phyloP scores from a whole-genome alignment of 805 yeast genomes.

The Jamesozyma spencerorum region DNA sequence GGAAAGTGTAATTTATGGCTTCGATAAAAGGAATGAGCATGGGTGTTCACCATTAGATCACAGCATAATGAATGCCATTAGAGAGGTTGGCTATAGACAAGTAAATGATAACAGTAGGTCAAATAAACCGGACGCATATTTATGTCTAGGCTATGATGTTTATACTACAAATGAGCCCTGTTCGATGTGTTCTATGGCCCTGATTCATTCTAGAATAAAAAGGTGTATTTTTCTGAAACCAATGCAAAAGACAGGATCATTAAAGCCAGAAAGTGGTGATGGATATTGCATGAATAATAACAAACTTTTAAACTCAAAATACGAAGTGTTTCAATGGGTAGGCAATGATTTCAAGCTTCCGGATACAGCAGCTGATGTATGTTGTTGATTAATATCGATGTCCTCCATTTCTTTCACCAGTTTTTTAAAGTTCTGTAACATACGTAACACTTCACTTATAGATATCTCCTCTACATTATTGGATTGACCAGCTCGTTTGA shows the following conservation, averaged over 20 bases:
- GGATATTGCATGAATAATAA: slow-evolving; percentile 69
- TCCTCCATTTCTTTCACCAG: background rate
- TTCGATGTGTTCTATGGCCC: slow-evolving; percentile 93
- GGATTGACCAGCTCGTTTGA: slow-evolving; percentile 1
- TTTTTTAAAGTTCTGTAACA: slow-evolving; percentile 1
- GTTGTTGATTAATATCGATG: slow-evolving; percentile 14
- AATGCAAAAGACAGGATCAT: slow-evolving; percentile 44
- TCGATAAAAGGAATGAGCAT: slow-evolving; percentile 33
- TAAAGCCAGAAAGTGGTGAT: slow-evolving; percentile 48
- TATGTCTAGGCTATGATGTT: slow-evolving; percentile 69
- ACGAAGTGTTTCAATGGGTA: slow-evolving; percentile 71
- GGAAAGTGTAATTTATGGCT: slow-evolving; percentile 28
- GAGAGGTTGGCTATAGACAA: slow-evolving; percentile 42
- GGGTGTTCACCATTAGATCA: slow-evolving; percentile 51
- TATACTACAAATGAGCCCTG: slow-evolving; percentile 95
- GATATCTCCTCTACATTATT: background rate
- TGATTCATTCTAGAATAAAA: slow-evolving; percentile 78
- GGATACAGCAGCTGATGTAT: slow-evolving; percentile 18
- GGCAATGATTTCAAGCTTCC: slow-evolving; percentile 30
- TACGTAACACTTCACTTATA: background rate
- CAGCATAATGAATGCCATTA: slow-evolving; percentile 65
- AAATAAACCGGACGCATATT: slow-evolving; percentile 40
- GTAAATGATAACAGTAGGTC: slow-evolving; percentile 2
- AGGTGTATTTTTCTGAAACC: slow-evolving; percentile 53
- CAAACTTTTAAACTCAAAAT: slow-evolving; percentile 75